Evolutionary conservation across 805 yeast species (phyloP), one percentile per base, ranked within the genome.

Genomic region (Barnettozyma populi): DNA sequence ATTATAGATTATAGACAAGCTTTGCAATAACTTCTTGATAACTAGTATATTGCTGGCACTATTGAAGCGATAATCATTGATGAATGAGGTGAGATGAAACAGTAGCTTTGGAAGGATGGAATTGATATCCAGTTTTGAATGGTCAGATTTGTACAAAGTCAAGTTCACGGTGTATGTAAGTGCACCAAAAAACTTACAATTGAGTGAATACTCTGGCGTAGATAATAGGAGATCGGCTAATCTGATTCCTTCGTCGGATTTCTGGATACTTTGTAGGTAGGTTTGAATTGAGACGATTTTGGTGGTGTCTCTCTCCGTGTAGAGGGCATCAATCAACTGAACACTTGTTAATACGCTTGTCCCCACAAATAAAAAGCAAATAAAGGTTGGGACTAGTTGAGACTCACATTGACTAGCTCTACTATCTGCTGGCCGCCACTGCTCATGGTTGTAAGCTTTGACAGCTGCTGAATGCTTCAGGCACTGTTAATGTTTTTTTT

Each of bases 171-270:
- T 76, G 49, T 79, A 80, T 0, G 96, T 88, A 48, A 86, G 72
- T 0, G 95, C 95, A 0, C 95, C 96, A 57, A 88, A 83, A 61
- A 84, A 88, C 57, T 80, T 79, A 52, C 82, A 77, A 48, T 76
- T 76, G 39, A 67, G 54, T 1, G 77, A 71, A 3, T 60, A 57
- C 2, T 61, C 58, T 3, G 46, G 45, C 34, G 65, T 61, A 2
- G 64, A 51, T 7, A 88, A 66, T 19, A 88, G 68, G 36, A 64
- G 54, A 32, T 74, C 71, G 0, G 90, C 95, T 21, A 88, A 58
- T 2, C 54, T 52, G 67, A 80, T 72, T 1, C 88, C 92, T 43
- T 73, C 57, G 0, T 67, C 63, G 0, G 83, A 76, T 54, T 69
- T 73, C 60, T 88, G 96, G 6, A 80, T 57, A 4, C 50, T 55